Conservation (phyloP, 2,329 filamentous ascomycete species). For the Elsinoe perseae region DNA sequence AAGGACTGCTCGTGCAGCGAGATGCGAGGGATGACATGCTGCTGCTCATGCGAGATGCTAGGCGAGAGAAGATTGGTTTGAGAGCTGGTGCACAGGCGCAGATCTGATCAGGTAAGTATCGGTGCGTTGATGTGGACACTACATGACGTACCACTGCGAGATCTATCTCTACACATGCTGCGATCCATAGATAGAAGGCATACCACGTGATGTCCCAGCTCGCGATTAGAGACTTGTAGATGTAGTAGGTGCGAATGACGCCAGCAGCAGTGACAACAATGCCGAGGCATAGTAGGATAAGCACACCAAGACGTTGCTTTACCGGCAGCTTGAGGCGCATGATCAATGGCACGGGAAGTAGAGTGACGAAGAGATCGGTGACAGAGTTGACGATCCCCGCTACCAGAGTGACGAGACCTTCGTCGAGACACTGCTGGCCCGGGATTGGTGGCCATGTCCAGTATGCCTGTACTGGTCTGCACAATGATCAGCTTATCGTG, state of each 20-base stretch:
- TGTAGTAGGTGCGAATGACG: conserved; percentile 37
- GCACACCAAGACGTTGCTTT: conserved; percentile 27
- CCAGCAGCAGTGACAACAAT: conserved; percentile 25
- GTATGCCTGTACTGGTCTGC: conserved; percentile 35
- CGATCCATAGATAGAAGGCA: conserved; percentile 41
- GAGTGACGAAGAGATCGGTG: conserved; percentile 36
- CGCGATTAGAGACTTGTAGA: conserved; percentile 35
- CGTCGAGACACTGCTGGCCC: conserved; percentile 34
- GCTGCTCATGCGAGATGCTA: background rate
- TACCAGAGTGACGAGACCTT: conserved; percentile 33
- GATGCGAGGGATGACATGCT: conserved; percentile 9
- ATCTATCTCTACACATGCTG: conserved; percentile 40
- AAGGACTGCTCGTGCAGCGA: background rate
- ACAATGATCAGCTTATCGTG: conserved; percentile 16
- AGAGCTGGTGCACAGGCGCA: conserved; percentile 34
- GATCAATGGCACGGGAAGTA: conserved; percentile 39
- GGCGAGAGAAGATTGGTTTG: conserved; percentile 24
- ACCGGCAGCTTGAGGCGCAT: conserved; percentile 37
- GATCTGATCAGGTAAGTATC: conserved; percentile 24
- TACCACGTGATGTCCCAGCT: conserved; percentile 41
- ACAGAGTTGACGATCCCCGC: conserved; percentile 38
- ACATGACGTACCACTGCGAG: conserved; percentile 36
- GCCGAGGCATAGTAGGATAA: conserved; percentile 18
- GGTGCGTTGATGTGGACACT: background rate
- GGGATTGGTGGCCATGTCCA: conserved; percentile 33